A percentile compares a stretch with the other conserved stretches of the same genome.
These are phyloP conservation scores for Aphanomyces cochlioides DNA, from an alignment of 352 stramenopile genomes.

Conservation along the genomic window DNA sequence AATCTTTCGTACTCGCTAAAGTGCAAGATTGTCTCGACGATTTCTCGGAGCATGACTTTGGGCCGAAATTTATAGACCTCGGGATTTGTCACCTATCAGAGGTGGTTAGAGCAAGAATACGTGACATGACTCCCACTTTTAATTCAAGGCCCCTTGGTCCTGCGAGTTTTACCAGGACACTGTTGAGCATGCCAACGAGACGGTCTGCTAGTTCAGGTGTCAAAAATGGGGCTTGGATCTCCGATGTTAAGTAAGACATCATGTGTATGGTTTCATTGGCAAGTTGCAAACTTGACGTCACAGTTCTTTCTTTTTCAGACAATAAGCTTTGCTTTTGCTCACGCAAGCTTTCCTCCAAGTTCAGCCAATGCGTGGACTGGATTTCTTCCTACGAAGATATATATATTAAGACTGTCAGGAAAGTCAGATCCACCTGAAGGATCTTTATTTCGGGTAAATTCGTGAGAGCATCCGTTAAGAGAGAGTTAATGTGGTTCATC, in stretches of 20 bases:
- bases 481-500: constrained; percentile 98
- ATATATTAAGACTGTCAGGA: constrained; percentile 23
- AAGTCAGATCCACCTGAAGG: constrained; percentile 85
- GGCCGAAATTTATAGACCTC: constrained; percentile 98
- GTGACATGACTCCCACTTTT: constrained; percentile 54
- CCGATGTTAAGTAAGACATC: constrained; percentile 95
- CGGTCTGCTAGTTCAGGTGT: constrained; percentile 89
- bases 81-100: constrained; percentile 88
- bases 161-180: constrained; percentile 94
- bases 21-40: constrained; percentile 93
- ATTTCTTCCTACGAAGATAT: constrained; percentile 51
- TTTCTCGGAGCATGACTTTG: constrained; percentile 95
- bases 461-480: constrained; percentile 95
- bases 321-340: constrained; percentile 85
- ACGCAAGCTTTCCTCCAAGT: constrained; percentile 85
- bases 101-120: constrained; percentile 4
- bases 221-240: constrained; percentile 92
- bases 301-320: constrained; percentile 86
- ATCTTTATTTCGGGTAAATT: constrained; percentile 94
- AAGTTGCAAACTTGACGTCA: constrained; percentile 91
- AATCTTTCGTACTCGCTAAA: constrained; percentile 91
- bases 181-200: constrained; percentile 95
- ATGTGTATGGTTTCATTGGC: constrained; percentile 98
- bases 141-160: constrained; percentile 91
- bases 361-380: constrained; percentile 51